A percentile compares a stretch with the other conserved stretches of the same genome.
phyloP scores from a whole-genome alignment of 495 filamentous ascomycete genomes.

The Penicillium lividum region DNA sequence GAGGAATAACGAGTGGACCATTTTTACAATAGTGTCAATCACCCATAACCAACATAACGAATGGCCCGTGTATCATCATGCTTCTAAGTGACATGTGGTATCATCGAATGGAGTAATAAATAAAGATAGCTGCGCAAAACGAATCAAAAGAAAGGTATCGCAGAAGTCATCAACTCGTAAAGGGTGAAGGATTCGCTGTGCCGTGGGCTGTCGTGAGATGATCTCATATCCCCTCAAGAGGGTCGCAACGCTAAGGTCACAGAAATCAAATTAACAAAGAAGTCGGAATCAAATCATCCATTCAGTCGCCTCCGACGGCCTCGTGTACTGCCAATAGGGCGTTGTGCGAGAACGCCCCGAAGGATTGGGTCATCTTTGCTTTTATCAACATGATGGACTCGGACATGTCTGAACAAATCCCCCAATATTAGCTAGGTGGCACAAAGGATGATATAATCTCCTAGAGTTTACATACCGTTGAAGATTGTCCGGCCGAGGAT shows the following conservation, averaged over 20 bases:
- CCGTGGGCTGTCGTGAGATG: not conserved
- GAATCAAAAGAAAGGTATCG: slow-evolving; percentile 26
- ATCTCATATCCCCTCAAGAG: slow-evolving; percentile 1
- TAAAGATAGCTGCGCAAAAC: slow-evolving; percentile 17
- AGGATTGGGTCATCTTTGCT: slow-evolving; percentile 78
- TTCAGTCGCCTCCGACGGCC: slow-evolving; percentile 71
- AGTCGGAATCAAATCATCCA: slow-evolving; percentile 1
- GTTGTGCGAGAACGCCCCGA: slow-evolving; percentile 77
- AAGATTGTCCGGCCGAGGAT: slow-evolving; percentile 94
- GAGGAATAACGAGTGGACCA: slow-evolving; percentile 20
- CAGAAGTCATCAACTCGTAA: slow-evolving; percentile 29
- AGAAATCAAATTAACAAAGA: slow-evolving; percentile 6
- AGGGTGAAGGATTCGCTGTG: not conserved
- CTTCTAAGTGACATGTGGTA: slow-evolving; percentile 39
- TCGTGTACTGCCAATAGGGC: slow-evolving; percentile 80
- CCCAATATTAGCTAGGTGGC: not conserved
- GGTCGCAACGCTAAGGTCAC: slow-evolving; percentile 4
- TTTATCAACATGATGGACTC: slow-evolving; percentile 86
- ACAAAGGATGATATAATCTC: not conserved
- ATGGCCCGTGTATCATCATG: slow-evolving; percentile 35
- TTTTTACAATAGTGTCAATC: slow-evolving; percentile 11
- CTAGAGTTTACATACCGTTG: slow-evolving; percentile 65
- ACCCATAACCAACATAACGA: slow-evolving; percentile 21
- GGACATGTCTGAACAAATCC: slow-evolving; percentile 65
- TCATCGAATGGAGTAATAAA: slow-evolving; percentile 26